A percentile compares a stretch with the other conserved stretches of the same genome.
Evolutionary conservation across 306 rosid species (phyloP).

Genomic region (Prinsepia uniflora): DNA sequence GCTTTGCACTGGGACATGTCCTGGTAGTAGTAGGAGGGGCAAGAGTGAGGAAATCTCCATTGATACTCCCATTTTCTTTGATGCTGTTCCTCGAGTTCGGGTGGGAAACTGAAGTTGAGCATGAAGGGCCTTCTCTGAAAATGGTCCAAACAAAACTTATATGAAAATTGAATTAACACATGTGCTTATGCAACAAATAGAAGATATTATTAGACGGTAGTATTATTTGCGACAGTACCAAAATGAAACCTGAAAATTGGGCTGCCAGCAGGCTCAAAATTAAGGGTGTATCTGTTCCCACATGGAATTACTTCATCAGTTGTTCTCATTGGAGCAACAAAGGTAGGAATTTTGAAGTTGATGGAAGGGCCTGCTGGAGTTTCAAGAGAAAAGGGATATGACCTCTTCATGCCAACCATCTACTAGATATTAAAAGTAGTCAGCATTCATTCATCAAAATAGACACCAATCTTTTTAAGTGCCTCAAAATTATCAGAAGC

Average conservation of each 20-base stretch:
- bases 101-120: slow-evolving; percentile 40
- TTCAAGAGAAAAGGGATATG: slow-evolving; percentile 54
- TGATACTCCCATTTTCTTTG: slow-evolving; percentile 34
- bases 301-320: slow-evolving; percentile 33
- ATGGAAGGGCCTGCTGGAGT: slow-evolving; percentile 35
- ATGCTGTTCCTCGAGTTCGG: slow-evolving; percentile 31
- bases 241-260: slow-evolving; percentile 43
- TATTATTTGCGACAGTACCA: not conserved
- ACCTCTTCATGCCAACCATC: slow-evolving; percentile 66
- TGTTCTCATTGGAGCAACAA: slow-evolving; percentile 39
- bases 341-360: slow-evolving; percentile 35
- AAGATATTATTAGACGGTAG: not conserved
- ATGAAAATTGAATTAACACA: slow-evolving; percentile 3
- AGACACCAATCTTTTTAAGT: not conserved
- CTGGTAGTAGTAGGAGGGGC: slow-evolving; percentile 47
- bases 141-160: slow-evolving; percentile 16
- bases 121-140: slow-evolving; percentile 49
- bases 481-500: not conserved
- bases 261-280: slow-evolving; percentile 28
- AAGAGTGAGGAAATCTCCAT: slow-evolving; percentile 53
- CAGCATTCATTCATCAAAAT: not conserved
- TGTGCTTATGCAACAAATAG: slow-evolving; percentile 7
- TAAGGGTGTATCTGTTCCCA: slow-evolving; percentile 29
- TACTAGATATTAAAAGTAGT: slow-evolving; percentile 22
- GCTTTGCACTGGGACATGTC: slow-evolving; percentile 31